Percentiles rank a stretch among this genome's conserved stretches.
These are phyloP conservation scores for Saccharomycopsis fermentans DNA, from an alignment of 805 yeast species.

Conservation along the genomic window DNA sequence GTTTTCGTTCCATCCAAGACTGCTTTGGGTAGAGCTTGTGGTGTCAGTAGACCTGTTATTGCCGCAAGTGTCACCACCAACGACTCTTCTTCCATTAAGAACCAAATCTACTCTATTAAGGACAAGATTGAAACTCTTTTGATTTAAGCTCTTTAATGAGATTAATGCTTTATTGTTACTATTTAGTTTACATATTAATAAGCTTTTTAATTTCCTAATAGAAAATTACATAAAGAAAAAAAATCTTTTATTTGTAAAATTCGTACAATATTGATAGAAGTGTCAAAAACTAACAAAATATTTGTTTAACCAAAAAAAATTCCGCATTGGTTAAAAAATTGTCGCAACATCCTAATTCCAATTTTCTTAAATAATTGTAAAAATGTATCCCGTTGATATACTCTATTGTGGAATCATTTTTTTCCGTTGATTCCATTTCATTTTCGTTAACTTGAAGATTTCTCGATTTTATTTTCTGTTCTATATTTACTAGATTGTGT, in stretches of 20 bases:
- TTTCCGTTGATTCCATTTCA: neutral
- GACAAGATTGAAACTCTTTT: conserved; percentile 97
- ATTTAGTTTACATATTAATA: neutral
- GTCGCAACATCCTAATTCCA: neutral
- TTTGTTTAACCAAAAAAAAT: neutral
- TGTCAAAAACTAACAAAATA: neutral
- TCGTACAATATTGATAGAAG: neutral
- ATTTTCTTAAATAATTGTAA: neutral
- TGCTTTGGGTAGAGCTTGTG: conserved; percentile 99
- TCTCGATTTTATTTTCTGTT: neutral
- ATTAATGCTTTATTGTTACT: neutral
- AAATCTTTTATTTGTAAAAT: neutral
- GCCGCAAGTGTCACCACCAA: conserved; percentile 97
- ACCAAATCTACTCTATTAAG: conserved; percentile 94
- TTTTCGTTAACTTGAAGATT: neutral
- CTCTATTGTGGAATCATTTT: neutral
- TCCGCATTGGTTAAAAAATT: neutral
- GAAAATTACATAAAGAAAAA: neutral
- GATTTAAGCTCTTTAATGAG: conserved; percentile 41
- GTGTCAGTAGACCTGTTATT: conserved; percentile 98
- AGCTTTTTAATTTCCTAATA: neutral
- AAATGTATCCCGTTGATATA: neutral
- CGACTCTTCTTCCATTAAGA: conserved; percentile 96
- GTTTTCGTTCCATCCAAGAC: conserved; percentile 97
- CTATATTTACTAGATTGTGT: neutral